Evolutionary conservation across 306 rosid genomes (phyloP).

Genomic region (Trifolium dubium): DNA sequence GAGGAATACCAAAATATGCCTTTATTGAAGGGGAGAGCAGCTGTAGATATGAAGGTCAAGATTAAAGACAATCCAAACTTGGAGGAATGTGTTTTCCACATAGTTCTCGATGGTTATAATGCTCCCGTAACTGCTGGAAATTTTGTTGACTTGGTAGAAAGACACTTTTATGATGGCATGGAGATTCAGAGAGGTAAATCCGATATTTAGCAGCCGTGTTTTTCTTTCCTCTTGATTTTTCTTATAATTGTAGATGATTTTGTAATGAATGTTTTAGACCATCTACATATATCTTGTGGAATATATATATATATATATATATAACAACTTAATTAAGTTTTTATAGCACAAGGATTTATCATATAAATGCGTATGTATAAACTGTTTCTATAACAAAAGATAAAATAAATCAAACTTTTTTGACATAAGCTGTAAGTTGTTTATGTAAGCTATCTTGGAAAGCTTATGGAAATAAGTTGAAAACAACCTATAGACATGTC

Average conservation of each 20-base stretch:
- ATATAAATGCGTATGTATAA: neutral
- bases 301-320: too few relatives aligned
- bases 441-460: neutral
- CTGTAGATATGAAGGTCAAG: conserved; percentile 99
- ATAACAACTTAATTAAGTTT: neutral
- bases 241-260: neutral
- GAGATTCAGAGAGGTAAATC: conserved; percentile 94
- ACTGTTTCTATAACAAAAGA: neutral
- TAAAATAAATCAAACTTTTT: too few relatives aligned
- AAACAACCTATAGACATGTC: neutral
- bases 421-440: too few relatives aligned
- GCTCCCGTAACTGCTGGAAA: conserved; percentile 97
- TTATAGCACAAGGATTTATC: neutral
- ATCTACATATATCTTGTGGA: neutral
- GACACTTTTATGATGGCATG: conserved; percentile 96
- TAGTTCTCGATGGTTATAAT: conserved; percentile 93
- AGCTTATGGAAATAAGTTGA: neutral
- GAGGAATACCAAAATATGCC: conserved; percentile 89
- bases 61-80: conserved; percentile 89
- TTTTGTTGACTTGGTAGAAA: conserved; percentile 87
- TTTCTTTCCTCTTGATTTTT: neutral
- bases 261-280: neutral
- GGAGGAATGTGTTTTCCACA: conserved; percentile 80
- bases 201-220: neutral
- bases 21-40: conserved; percentile 89